Evolutionary conservation across 169 alveolate genomes (phyloP), one percentile per base, ranked within the genome.

Genomic region (Eimeria necatrix): DNA sequence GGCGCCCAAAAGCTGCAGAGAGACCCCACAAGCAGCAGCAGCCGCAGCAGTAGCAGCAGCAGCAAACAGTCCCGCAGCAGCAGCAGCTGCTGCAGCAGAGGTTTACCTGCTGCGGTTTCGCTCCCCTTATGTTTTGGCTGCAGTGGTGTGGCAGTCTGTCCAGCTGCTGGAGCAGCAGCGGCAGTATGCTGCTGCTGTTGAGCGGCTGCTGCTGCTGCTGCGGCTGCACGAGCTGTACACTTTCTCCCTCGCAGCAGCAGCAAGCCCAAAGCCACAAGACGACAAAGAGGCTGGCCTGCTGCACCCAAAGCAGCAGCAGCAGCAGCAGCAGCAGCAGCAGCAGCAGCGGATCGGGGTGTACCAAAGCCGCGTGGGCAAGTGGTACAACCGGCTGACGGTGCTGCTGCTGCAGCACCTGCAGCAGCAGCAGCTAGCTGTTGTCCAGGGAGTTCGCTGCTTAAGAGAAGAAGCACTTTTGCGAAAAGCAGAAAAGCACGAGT

Each of bases 371-470:
- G 26, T 59, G 41, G 93, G 93, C 59, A 56, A 86, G 93, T 86
- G 93, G 84, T 86, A 41, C 83, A 64, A 64, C 83, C 80, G 83
- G 24, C 93, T 86, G 59, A 86, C 70, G 93, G 93, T 86, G 52
- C 51, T 86, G 93, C 70, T 61, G 53, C 60, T 20, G 49, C 60
- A 56, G 22, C 93, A 86, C 93, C 68, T 86, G 46, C 3, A 41
- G 84, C 80, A 26, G 26, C 93, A 71, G 4, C 52, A 4, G 68
- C 74, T 26, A 60, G 81, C 93, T 16, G 56, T 86, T 49, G 70
- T 61, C n/a, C 52, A n/a, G 46, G 93, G 59, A 48, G 83, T 86
- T 49, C 74, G 53, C 32, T 86, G 93, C 48, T 68, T 86, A 12
- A 8, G 93, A 32, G 93, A 86, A 46, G n/a, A 6, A 5, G 80